A percentile compares a stretch with the other conserved stretches of the same genome.
phyloP scores from a whole-genome alignment of 129 eudicot genomes.

The Flaveria ramosissima region DNA sequence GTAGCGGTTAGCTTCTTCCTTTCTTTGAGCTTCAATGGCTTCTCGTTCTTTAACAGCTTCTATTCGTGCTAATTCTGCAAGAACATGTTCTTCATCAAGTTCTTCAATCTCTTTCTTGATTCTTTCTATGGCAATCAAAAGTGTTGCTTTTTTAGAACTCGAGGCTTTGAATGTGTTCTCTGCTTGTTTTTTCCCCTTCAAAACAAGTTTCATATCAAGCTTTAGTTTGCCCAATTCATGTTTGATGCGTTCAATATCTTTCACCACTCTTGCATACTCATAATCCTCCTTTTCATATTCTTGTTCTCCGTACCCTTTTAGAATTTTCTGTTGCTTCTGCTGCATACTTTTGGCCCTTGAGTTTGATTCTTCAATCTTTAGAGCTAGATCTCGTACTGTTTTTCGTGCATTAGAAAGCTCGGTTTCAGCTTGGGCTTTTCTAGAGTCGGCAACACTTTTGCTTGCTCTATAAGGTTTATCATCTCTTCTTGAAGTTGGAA shows the following conservation, averaged over 20 bases:
- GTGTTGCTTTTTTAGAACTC: slow-evolving; percentile 33
- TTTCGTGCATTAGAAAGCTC: slow-evolving; percentile 60
- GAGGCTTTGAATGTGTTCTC: slow-evolving; percentile 58
- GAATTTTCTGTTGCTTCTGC: slow-evolving; percentile 27
- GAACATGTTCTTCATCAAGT: slow-evolving; percentile 71
- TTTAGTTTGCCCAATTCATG: slow-evolving; percentile 64
- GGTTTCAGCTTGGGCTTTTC: slow-evolving; percentile 50
- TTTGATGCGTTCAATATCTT: slow-evolving; percentile 65
- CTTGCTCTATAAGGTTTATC: slow-evolving; percentile 34
- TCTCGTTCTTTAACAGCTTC: slow-evolving; percentile 73
- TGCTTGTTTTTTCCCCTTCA: slow-evolving; percentile 61
- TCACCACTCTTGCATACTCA: slow-evolving; percentile 43
- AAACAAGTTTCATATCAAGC: slow-evolving; percentile 55
- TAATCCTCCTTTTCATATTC: slow-evolving; percentile 33
- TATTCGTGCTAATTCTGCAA: slow-evolving; percentile 83
- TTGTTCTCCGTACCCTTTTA: slow-evolving; percentile 28
- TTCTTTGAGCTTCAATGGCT: slow-evolving; percentile 60
- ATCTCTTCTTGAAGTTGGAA: slow-evolving; percentile 40
- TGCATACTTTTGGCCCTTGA: slow-evolving; percentile 53
- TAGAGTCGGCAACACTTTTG: slow-evolving; percentile 41
- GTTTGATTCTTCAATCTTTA: slow-evolving; percentile 62
- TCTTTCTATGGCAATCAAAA: slow-evolving; percentile 41
- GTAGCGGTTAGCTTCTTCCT: slow-evolving; percentile 43
- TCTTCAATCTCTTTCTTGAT: slow-evolving; percentile 70
- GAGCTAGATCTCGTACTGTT: slow-evolving; percentile 51